Base-by-base conservation (phyloP, 345 rosid genomes). In the Bruguiera parviflora region DNA sequence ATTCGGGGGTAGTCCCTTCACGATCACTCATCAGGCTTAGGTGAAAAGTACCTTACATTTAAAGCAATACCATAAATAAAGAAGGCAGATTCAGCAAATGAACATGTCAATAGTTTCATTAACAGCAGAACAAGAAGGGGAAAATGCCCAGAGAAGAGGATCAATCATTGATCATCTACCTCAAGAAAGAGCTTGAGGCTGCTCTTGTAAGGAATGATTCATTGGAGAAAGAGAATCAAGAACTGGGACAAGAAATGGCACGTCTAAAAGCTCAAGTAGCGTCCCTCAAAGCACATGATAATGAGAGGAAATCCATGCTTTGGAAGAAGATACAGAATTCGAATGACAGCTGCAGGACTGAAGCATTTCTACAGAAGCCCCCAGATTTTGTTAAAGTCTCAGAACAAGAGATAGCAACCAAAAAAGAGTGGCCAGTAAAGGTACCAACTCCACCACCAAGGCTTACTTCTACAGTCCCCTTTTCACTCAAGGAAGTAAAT, bases 291-390 rank as follows among this genome's bases (percentile, higher is more conserved):
- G 92, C 92, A 33, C 92, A 87, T 63, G 98, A 88, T 58, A 88
- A 86, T 59, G 98, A 89, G 82, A 87, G 97, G 69, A 89, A 86
- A 82, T 81, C 95, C 57, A 73, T 84, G 79, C 89, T 89, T 15
- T 89, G 97, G 98, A 91, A 94, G 87, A 91, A 91, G 82, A 72
- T 91, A 64, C 96, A 94, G 75, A 88, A 73, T 74, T 68, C 89
- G 49, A 77, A 73, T 25, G 92, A 88, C 19, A 68, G 61, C 27
- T 47, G 63, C 65, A 71, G 81, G 75, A 29, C 67, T 33, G 81
- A 80, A 9, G 72, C 63, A 8, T 64, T 83, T 65, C 83, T 47
- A 43, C 80, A 77, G 85, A 92, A 84, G 72, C 76, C 74, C 18
- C 29, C 79, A 57, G 85, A 80, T 33, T 70, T 70, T 75, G 73